Evolutionary conservation across 2,329 filamentous ascomycete species (phyloP).

Genomic region (Albophoma yamanashiensis): DNA sequence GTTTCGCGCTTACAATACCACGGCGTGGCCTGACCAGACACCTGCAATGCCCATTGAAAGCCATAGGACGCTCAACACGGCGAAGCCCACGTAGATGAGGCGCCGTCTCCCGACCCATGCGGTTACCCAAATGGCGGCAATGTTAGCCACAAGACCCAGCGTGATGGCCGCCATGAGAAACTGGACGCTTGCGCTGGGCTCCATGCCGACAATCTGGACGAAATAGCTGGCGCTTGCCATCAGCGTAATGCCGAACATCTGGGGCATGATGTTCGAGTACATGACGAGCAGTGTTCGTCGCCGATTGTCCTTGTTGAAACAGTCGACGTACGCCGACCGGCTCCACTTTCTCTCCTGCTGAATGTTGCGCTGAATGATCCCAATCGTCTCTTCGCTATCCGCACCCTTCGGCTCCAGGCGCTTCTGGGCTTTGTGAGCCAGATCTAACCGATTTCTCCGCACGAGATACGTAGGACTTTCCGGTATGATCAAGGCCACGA

Average conservation of each 20-base stretch:
- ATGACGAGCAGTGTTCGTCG: conserved; percentile 29
- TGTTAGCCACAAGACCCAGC: neutral
- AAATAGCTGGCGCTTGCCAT: neutral
- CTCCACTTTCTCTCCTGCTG: conserved; percentile 24
- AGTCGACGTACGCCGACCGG: conserved; percentile 27
- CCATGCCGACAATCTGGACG: neutral
- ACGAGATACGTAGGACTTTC: conserved; percentile 40
- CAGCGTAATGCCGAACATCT: neutral
- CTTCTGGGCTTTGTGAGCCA: conserved; percentile 34
- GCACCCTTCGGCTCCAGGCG: conserved; percentile 7
- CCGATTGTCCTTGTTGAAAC: conserved; percentile 31
- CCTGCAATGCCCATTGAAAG: neutral
- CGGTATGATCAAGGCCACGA: conserved; percentile 33
- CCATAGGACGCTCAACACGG: neutral
- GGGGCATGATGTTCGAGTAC: conserved; percentile 12
- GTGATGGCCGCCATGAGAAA: neutral
- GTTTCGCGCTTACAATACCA: neutral
- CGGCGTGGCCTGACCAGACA: neutral
- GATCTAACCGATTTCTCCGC: conserved; percentile 23
- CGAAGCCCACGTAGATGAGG: neutral
- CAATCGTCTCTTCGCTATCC: conserved; percentile 28
- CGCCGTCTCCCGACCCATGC: neutral
- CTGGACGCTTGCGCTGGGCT: neutral
- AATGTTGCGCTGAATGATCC: conserved; percentile 35
- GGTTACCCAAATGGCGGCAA: neutral